Evolutionary conservation across 1,284 basidiomycete species (phyloP), one percentile per base, ranked within the genome.

Genomic region (Fistulina hepatica): DNA sequence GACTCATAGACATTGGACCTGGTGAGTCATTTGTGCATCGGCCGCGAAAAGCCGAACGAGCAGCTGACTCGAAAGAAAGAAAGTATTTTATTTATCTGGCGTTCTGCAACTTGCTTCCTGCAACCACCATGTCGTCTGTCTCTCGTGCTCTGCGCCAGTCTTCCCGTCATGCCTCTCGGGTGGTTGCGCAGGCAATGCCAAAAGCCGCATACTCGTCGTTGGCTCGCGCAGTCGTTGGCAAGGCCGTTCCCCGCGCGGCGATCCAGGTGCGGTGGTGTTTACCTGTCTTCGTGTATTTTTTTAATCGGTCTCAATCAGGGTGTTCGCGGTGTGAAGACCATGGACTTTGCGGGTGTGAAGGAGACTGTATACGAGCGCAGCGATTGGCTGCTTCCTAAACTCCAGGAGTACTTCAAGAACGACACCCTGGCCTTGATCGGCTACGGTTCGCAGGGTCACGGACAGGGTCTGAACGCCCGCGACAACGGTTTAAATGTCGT

Each of bases 321-420:
- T 34, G 56, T 59, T 41, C 85, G 90, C 54, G 93, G 94, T 48
- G 61, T 97, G 57, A 97, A 97, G 73, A 95, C 93, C 43, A 84
- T 98, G 55, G 86, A 97, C 73, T 98, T 98, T 65, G 91, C 94
- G 49, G 92, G 93, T 50, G 83, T 83, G 47, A 80, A 94, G 58
- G 94, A 98, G 70, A 76, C 76, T 51, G 92, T 98, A 41, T 98
- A 97, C 64, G 94, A 98, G 74, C 90, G 93, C 50, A 76, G 76
- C 54, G 94, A 99, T 76, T 99, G 95, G 95, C 95, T 94, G 30
- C 69, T 94, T 44, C 80, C 91, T 53, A 97, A 90, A 67, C 81
- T 99, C 59, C 94, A 97, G 63, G 92, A 97, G 59, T 95, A 92
- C 73, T 95, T 98, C 76, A 97, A 97, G 70, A 84, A 97, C 60